Evolutionary conservation across 1,284 basidiomycete genomes (phyloP).

Genomic region (Fomitopsis pinicola): DNA sequence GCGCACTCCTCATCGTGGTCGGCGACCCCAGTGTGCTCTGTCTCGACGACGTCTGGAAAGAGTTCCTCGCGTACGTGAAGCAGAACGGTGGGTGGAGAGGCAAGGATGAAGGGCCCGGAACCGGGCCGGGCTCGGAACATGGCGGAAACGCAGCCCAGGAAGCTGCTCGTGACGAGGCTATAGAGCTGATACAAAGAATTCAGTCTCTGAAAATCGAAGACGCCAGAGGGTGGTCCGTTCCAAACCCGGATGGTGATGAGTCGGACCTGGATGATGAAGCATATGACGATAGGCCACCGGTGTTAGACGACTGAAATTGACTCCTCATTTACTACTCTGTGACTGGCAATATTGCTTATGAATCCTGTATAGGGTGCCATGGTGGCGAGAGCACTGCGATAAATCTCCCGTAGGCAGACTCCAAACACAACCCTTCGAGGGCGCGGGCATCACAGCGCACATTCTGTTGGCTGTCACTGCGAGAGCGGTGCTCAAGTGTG

Average conservation of each 20-base stretch:
- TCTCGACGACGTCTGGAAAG: slow-evolving; percentile 46
- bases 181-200: slow-evolving; percentile 44
- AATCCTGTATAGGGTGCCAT: too few species aligned
- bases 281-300: not conserved
- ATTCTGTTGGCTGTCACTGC: too few species aligned
- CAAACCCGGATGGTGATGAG: not conserved
- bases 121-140: not conserved
- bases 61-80: slow-evolving; percentile 48
- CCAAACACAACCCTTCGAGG: too few species aligned
- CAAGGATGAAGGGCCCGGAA: slow-evolving; percentile 4
- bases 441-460: too few species aligned
- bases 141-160: slow-evolving; percentile 18
- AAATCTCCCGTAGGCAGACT: too few species aligned
- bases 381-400: too few species aligned
- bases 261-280: not conserved
- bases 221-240: not conserved
- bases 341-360: too few species aligned
- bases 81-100: slow-evolving; percentile 46
- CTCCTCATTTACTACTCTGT: too few species aligned
- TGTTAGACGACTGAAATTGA: not conserved
- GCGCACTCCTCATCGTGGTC: slow-evolving; percentile 53
- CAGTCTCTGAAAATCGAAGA: slow-evolving; percentile 36
- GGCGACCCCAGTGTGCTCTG: slow-evolving; percentile 51
- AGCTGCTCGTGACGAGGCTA: slow-evolving; percentile 42
- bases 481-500: too few species aligned